These are phyloP conservation scores for Sphenostylis stenocarpa DNA, from an alignment of 306 rosid species.

Conservation along the genomic window DNA sequence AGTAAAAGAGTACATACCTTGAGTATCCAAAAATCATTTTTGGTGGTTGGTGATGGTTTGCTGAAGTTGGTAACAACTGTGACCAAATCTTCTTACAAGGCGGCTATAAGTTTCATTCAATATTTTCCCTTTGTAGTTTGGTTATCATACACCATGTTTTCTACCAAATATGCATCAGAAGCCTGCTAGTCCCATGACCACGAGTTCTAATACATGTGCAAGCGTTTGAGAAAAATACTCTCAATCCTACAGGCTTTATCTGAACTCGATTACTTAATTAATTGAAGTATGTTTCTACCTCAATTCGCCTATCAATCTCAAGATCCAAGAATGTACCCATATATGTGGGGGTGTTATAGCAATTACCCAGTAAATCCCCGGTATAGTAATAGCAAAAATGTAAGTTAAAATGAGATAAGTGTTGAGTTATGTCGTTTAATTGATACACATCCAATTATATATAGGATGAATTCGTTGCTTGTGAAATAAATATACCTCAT, in stretches of 20 bases:
- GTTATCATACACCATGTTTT: too few relatives aligned
- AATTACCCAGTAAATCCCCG: neutral
- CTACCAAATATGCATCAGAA: neutral
- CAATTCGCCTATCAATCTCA: neutral
- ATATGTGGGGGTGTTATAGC: neutral
- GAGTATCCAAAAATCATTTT: neutral
- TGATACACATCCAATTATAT: neutral
- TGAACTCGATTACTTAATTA: neutral
- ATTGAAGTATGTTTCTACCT: neutral
- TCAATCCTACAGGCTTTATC: neutral
- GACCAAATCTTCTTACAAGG: neutral
- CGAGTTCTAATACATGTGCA: neutral
- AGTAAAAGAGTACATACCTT: too few relatives aligned
- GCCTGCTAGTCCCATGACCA: neutral
- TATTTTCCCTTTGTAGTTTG: neutral
- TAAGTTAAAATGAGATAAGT: neutral
- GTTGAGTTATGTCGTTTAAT: neutral
- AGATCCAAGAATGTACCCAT: neutral
- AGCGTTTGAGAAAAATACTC: neutral
- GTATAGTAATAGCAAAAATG: neutral
- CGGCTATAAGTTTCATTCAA: neutral
- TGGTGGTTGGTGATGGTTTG: neutral
- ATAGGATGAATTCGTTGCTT: neutral
- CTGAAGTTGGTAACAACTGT: constrained; percentile 7
- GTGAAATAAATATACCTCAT: neutral